Percentiles rank a stretch among this genome's conserved stretches.
Evolutionary conservation across 352 stramenopile species (phyloP).

Genomic region (Detonula confervacea): DNA sequence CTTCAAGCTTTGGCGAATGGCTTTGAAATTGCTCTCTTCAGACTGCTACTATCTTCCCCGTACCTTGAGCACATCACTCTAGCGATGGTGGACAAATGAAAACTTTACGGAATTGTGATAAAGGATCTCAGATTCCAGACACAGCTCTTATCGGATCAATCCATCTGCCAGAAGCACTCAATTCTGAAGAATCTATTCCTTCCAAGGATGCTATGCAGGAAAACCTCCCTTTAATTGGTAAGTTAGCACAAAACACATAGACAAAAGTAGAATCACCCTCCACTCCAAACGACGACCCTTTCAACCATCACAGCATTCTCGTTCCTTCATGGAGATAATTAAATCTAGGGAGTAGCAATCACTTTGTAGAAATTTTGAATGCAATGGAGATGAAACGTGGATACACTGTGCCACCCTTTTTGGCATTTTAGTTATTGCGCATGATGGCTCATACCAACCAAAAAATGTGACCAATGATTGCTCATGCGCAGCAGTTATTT

Average conservation of each 20-base stretch:
- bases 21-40: too few relatives aligned
- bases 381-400: neutral
- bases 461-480: neutral
- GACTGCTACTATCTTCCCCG: neutral
- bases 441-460: slow-evolving; percentile 26
- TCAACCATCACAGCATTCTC: neutral
- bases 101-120: neutral
- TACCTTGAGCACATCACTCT: neutral
- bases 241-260: too few relatives aligned
- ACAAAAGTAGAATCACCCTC: neutral
- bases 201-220: too few relatives aligned
- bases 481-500: neutral
- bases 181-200: neutral
- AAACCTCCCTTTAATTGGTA: too few relatives aligned
- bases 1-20: too few relatives aligned
- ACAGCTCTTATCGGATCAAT: neutral
- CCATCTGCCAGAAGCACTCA: neutral
- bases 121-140: neutral
- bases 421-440: neutral
- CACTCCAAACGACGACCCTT: neutral
- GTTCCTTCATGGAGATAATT: neutral
- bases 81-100: neutral
- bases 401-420: neutral
- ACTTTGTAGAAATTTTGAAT: neutral
- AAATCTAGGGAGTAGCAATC: neutral